Evolutionary conservation across 257 asterid genomes (phyloP).

Genomic region (Salvia rosmarinus): DNA sequence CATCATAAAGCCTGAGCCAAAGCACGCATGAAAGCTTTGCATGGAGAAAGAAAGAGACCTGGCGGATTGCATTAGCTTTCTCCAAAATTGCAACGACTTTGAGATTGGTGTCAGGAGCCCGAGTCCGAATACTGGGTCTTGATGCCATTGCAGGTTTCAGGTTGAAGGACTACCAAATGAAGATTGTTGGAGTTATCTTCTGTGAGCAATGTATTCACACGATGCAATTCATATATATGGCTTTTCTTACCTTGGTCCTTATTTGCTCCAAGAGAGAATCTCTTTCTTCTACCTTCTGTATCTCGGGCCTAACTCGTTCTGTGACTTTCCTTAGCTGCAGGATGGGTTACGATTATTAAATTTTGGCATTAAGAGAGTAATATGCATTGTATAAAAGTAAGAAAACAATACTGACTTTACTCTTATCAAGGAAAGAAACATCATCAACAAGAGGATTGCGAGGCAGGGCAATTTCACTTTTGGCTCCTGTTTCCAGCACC

Average conservation of each 20-base stretch:
- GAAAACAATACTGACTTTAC: slow-evolving; percentile 60
- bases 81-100: slow-evolving; percentile 84
- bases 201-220: slow-evolving; percentile 13
- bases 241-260: slow-evolving; percentile 68
- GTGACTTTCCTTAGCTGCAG: slow-evolving; percentile 86
- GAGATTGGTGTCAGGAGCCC: slow-evolving; percentile 77
- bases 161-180: slow-evolving; percentile 72
- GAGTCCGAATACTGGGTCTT: slow-evolving; percentile 76
- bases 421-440: slow-evolving; percentile 69
- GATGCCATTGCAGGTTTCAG: slow-evolving; percentile 70
- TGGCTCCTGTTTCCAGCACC: slow-evolving; percentile 45
- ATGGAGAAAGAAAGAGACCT: slow-evolving; percentile 48
- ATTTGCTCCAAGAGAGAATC: slow-evolving; percentile 85
- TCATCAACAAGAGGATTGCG: slow-evolving; percentile 73
- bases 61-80: slow-evolving; percentile 92
- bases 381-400: slow-evolving; percentile 17
- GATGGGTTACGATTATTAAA: slow-evolving; percentile 32
- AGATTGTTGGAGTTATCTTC: slow-evolving; percentile 39
- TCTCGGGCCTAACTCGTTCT: slow-evolving; percentile 55
- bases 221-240: neutral
- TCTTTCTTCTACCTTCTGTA: slow-evolving; percentile 66
- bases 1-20: slow-evolving; percentile 25
- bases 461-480: slow-evolving; percentile 59
- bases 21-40: neutral
- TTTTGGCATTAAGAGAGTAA: slow-evolving; percentile 19